Base-by-base conservation (phyloP, 2,329 filamentous ascomycete genomes). In the Aspergillus sp. region DNA sequence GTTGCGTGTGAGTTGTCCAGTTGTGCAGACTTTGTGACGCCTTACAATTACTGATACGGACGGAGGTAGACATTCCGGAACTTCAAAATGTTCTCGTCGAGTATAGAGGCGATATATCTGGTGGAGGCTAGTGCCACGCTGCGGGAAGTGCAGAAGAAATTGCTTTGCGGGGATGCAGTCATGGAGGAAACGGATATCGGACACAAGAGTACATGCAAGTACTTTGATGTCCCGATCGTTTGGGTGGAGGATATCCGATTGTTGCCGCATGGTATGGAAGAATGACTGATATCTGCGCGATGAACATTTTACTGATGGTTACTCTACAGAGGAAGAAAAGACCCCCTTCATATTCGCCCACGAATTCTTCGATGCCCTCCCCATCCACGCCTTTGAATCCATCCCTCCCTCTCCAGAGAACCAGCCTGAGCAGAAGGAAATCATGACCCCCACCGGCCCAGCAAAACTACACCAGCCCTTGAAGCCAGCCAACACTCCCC, bases 351-450 rank as follows among this genome's bases (percentile, higher is more conserved):
- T 99, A 62, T 86, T 98, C 52, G 95, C 95, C 4, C 95, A 99
- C 75, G 95, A 99, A 74, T 98, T 99, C 82, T 99, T 99, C 79
- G 95, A 99, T 69, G 95, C 95, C 2, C 87, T 99, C 0, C 95
- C 95, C 36, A 97, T 99, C 68, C 93, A 99, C 75, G 88, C 91
- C 62, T 99, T 99, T 74, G 90, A 98, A 75, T 89, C 91, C 13
- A 83, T 94, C 54, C 75, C 83, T 48, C 79, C 80, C 64, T 74
- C 79, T 13, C 74, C 79, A 39, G 71, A 82, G 59, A 66, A 77
- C 68, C 63, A 82, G 39, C 71, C 77, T 5, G 47, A 30, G 7
- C 79, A 79, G 42, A 80, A 82, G n/a, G 80, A 79, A 39, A 81
- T 82, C 53, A 78, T 76, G 69, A 80, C 78, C 8, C 76, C 80